Evolutionary conservation across 2,329 filamentous ascomycete genomes (phyloP).

Genomic region (Cladophialophora bantiana): DNA sequence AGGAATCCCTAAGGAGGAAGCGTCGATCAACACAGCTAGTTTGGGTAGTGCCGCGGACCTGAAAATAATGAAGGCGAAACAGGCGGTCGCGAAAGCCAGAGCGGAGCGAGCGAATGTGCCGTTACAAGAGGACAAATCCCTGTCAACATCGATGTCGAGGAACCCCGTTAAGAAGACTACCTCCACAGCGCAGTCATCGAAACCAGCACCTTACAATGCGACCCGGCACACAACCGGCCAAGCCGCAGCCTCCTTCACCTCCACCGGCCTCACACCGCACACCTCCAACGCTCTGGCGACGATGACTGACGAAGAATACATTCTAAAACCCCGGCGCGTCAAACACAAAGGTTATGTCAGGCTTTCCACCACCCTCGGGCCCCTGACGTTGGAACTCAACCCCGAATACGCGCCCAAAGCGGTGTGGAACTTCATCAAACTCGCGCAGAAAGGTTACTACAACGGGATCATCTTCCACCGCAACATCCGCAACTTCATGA

Average conservation of each 20-base stretch:
- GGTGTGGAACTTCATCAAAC: conserved; percentile 94
- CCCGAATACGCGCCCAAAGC: conserved; percentile 90
- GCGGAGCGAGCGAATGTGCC: conserved; percentile 65
- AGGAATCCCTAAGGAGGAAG: conserved; percentile 72
- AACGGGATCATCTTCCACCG: conserved; percentile 82
- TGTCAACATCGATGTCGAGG: conserved; percentile 9
- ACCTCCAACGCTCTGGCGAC: conserved; percentile 86
- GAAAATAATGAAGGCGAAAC: conserved; percentile 90
- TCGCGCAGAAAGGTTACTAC: conserved; percentile 92
- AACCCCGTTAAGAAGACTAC: conserved; percentile 38
- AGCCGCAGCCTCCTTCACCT: conserved; percentile 93
- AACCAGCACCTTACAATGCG: conserved; percentile 74
- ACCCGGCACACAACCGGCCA: conserved; percentile 88
- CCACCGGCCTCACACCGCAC: conserved; percentile 89
- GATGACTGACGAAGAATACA: conserved; percentile 92
- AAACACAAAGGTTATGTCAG: conserved; percentile 91
- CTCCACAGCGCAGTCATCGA: conserved; percentile 38
- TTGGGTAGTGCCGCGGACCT: conserved; percentile 70
- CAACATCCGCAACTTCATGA: conserved; percentile 96
- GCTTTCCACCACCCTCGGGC: conserved; percentile 84
- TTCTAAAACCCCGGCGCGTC: conserved; percentile 87
- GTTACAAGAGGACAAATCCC: conserved; percentile 15
- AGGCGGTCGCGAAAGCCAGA: conserved; percentile 89
- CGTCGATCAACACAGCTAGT: conserved; percentile 79
- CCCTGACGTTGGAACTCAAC: conserved; percentile 86